Percentiles rank a stretch among this genome's conserved stretches.
These are phyloP conservation scores for Candida vaughaniae DNA, from an alignment of 805 yeast species.

Conservation along the genomic window DNA sequence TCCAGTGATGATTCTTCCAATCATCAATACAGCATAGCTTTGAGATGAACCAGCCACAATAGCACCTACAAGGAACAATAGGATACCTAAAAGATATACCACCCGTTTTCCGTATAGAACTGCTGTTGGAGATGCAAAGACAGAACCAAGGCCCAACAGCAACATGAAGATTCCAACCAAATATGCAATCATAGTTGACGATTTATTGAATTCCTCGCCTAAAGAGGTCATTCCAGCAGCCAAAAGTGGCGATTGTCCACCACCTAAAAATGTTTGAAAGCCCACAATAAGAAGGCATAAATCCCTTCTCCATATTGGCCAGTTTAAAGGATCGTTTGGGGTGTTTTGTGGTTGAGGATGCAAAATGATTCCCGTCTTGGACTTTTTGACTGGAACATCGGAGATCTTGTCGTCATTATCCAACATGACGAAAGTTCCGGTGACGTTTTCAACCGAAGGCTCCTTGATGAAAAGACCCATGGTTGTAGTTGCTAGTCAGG, in stretches of 20 bases:
- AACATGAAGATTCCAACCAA: constrained; percentile 61
- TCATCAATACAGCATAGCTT: constrained; percentile 50
- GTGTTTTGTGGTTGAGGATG: constrained; percentile 63
- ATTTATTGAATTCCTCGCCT: constrained; percentile 40
- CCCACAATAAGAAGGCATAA: constrained; percentile 53
- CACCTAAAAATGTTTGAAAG: constrained; percentile 56
- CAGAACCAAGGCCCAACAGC: constrained; percentile 57
- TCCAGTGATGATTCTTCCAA: constrained; percentile 58
- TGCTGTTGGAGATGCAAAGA: constrained; percentile 58
- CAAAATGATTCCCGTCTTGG: constrained; percentile 49
- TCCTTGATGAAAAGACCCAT: constrained; percentile 39
- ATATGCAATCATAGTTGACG: constrained; percentile 45
- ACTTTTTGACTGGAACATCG: constrained; percentile 34
- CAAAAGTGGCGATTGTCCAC: constrained; percentile 60
- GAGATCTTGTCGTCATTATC: constrained; percentile 16
- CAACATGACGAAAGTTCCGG: constrained; percentile 51
- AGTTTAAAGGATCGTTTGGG: constrained; percentile 65
- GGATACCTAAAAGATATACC: constrained; percentile 49
- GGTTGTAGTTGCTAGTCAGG: background rate
- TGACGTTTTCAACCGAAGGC: constrained; percentile 40
- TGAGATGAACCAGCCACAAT: constrained; percentile 54
- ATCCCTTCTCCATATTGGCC: constrained; percentile 63
- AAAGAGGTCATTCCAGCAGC: constrained; percentile 54
- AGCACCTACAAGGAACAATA: constrained; percentile 50
- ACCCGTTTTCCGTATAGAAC: constrained; percentile 56